Evolutionary conservation across 129 eudicot genomes (phyloP), one percentile per base, ranked within the genome.

Genomic region (Gnaphalium uliginosum): DNA sequence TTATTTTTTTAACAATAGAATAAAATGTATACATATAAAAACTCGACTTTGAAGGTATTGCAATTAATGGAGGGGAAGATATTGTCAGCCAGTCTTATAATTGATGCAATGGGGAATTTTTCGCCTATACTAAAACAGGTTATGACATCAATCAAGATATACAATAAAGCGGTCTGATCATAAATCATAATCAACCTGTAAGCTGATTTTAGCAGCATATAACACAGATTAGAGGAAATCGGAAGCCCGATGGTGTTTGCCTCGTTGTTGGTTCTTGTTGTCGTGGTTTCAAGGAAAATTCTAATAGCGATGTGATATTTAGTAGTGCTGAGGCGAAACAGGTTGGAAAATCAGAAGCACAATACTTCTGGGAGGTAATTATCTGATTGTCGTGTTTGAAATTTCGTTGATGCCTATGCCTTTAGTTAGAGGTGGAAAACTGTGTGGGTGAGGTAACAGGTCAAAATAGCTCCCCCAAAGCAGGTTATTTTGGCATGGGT

Each of bases 31-130:
- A 18, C 22, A 17, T 11, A 57, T 66, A 35, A 68, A 48, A 60
- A 65, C 70, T 68, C 27, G 4, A 35, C 61, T 69, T 53, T 37
- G 63, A 79, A 95, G 97, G 92, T 89, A 35, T 69, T 95, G 83
- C 83, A 91, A 86, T 79, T 87, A 66, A 81, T 71, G 48, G 89
- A 85, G 54, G 96, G 90, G 29, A 91, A 83, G 86, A 79, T 72
- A 74, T 73, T 95, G 58, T 89, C 90, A 61, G 87, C 99, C 53
- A 86, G 83, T 58, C 96, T 95, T 62, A 57, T 95, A 70, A 87
- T 95, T 75, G 99, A 95, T 80, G 99, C 99, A 60, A 95, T 95
- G 97, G 99, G 99, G 15, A 95, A 95, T 48, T 95, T 95, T 86
- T 95, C 99, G 24, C 99, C 97, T 7, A 78, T 95, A 19, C 89